Evolutionary conservation across 2,329 filamentous ascomycete genomes (phyloP).

Genomic region (Phialocephala sp.): DNA sequence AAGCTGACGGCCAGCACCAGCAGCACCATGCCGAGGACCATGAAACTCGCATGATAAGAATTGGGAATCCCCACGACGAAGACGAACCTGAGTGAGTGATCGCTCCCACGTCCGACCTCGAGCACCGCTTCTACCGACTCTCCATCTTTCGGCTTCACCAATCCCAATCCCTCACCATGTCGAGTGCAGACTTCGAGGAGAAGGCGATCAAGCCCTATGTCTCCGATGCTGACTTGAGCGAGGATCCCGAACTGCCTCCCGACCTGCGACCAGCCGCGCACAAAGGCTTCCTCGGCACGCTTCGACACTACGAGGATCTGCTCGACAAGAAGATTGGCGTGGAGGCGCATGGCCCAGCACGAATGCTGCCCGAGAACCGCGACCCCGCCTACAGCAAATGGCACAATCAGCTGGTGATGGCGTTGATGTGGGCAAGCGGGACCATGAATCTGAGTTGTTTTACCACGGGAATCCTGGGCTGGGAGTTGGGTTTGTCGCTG

Average conservation of each 20-base stretch:
- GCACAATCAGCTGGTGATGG: constrained; percentile 53
- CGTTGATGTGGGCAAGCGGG: constrained; percentile 56
- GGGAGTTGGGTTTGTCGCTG: constrained; percentile 54
- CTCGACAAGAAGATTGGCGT: constrained; percentile 55
- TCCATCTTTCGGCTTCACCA: neutral
- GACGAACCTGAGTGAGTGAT: neutral
- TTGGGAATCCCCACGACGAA: neutral
- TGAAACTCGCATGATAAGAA: neutral
- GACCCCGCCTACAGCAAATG: constrained; percentile 39
- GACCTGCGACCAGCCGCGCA: constrained; percentile 11
- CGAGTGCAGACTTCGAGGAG: constrained; percentile 16
- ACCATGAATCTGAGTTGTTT: constrained; percentile 59
- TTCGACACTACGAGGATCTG: constrained; percentile 50
- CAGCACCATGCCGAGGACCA: neutral
- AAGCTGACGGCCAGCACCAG: neutral
- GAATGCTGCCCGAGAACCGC: constrained; percentile 52
- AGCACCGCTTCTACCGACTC: neutral
- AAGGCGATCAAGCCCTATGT: constrained; percentile 19
- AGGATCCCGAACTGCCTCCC: constrained; percentile 18
- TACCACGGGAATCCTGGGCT: constrained; percentile 56
- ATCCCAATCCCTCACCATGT: constrained; percentile 3
- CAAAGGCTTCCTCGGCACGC: constrained; percentile 43
- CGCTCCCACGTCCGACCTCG: neutral
- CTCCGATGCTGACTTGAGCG: constrained; percentile 5
- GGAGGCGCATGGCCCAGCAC: constrained; percentile 53